A percentile compares a stretch with the other conserved stretches of the same genome.
phyloP scores from a whole-genome alignment of 768 basidiomycete species.

The Phylloporus arenicola region DNA sequence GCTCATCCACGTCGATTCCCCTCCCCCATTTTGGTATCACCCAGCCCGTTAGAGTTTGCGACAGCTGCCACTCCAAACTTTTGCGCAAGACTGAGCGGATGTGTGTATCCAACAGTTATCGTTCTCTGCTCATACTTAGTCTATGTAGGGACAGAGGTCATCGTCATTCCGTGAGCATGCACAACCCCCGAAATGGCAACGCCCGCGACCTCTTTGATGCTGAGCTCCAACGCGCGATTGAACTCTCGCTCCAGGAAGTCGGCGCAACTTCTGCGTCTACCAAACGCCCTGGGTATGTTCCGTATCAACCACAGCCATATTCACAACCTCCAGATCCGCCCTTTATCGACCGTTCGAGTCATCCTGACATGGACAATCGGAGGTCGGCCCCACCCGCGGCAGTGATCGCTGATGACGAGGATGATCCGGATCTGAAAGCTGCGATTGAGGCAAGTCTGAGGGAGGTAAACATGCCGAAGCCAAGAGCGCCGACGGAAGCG shows the following conservation, averaged over 20 bases:
- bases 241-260: conserved; percentile 81
- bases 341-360: conserved; percentile 48
- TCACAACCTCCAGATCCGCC: conserved; percentile 66
- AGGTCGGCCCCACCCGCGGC: conserved; percentile 17
- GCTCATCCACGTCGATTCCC: conserved; percentile 77
- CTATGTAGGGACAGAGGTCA: conserved; percentile 41
- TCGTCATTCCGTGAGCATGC: conserved; percentile 50
- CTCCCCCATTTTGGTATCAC: conserved; percentile 92
- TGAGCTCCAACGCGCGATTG: conserved; percentile 90
- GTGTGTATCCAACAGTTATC: conserved; percentile 31
- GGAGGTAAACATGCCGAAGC: conserved; percentile 74
- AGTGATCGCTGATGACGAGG: conserved; percentile 55
- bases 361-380: conserved; percentile 28
- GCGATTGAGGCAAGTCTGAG: conserved; percentile 93
- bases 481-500: conserved; percentile 67
- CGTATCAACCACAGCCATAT: conserved; percentile 42
- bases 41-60: conserved; percentile 91
- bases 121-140: background rate
- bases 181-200: conserved; percentile 48
- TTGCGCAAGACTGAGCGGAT: conserved; percentile 55
- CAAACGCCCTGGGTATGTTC: conserved; percentile 62
- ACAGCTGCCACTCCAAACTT: conserved; percentile 79
- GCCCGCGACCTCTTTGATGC: conserved; percentile 69
- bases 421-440: conserved; percentile 86
- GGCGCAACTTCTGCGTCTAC: conserved; percentile 40